Conservation (phyloP, 2,329 filamentous ascomycete genomes). For the Laburnicola sp. region DNA sequence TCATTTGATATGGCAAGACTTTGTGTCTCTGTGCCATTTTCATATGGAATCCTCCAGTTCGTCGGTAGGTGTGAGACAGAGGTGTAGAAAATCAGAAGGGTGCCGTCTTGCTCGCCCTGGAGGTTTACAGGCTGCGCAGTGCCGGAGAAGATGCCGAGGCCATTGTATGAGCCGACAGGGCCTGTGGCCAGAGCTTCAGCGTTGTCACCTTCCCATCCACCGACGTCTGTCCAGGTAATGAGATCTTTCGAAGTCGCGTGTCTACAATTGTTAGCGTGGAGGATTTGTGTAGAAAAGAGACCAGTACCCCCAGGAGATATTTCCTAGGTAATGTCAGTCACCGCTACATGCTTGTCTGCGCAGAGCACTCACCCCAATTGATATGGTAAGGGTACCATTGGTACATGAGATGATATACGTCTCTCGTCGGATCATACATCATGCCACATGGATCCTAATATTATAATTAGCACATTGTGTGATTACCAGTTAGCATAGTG, state of each 20-base stretch:
- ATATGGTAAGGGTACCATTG: constrained; percentile 56
- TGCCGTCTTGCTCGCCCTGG: constrained; percentile 51
- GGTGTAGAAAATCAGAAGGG: constrained; percentile 54
- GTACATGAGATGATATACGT: constrained; percentile 58
- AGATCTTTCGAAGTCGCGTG: constrained; percentile 57
- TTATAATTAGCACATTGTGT: constrained; percentile 7
- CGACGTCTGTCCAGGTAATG: constrained; percentile 50
- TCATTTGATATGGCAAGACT: constrained; percentile 51
- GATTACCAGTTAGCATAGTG: not conserved
- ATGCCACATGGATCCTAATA: constrained; percentile 54
- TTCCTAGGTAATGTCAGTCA: constrained; percentile 26
- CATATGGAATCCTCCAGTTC: constrained; percentile 51
- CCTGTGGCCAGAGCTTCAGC: constrained; percentile 47
- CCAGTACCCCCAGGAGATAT: constrained; percentile 45
- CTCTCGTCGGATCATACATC: constrained; percentile 53
- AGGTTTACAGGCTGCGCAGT: constrained; percentile 55
- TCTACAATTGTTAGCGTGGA: constrained; percentile 49
- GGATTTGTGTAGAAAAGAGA: constrained; percentile 13
- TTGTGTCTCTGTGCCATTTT: constrained; percentile 51
- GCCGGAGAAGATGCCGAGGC: constrained; percentile 58
- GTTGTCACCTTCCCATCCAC: constrained; percentile 52
- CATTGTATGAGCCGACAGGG: constrained; percentile 52
- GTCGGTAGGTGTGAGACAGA: constrained; percentile 52
- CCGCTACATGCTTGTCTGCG: not conserved
- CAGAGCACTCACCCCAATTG: constrained; percentile 45